Evolutionary conservation across 208 protist species (phyloP).

Genomic region (Wallacemonas sp.): DNA sequence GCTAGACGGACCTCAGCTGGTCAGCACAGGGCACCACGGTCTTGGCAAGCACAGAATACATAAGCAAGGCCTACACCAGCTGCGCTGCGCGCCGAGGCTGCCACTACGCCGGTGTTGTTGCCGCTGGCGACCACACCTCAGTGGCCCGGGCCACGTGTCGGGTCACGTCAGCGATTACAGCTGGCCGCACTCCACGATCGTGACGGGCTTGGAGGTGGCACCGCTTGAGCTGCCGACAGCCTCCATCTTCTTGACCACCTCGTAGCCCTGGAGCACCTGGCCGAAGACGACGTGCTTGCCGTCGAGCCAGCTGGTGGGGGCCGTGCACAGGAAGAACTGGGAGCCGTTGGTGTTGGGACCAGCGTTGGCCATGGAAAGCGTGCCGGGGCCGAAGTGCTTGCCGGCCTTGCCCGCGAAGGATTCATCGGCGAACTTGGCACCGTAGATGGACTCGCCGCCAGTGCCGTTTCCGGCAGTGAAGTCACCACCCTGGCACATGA

Average conservation of each 20-base stretch:
- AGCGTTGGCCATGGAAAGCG: conserved; percentile 91
- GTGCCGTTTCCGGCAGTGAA: conserved; percentile 57
- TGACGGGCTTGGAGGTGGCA: conserved; percentile 51
- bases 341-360: conserved; percentile 93
- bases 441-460: conserved; percentile 66
- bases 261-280: conserved; percentile 87
- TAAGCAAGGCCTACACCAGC: too few relatives aligned
- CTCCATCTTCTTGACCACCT: conserved; percentile 88
- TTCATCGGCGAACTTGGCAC: conserved; percentile 55
- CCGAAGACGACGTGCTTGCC: conserved; percentile 97
- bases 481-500: conserved; percentile 70
- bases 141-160: too few relatives aligned
- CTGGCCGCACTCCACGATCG: conserved; percentile 66
- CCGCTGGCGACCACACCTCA: too few relatives aligned
- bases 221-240: conserved; percentile 56
- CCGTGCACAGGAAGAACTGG: conserved; percentile 93
- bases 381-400: conserved; percentile 68
- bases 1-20: conserved; percentile 3
- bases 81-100: too few relatives aligned
- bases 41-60: too few relatives aligned
- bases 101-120: too few relatives aligned
- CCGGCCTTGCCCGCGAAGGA: conserved; percentile 49
- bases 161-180: too few relatives aligned
- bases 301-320: conserved; percentile 82
- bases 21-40: too few relatives aligned